Conservation (phyloP, 176 grass and related monocot species). For the Luzula sylvatica region DNA sequence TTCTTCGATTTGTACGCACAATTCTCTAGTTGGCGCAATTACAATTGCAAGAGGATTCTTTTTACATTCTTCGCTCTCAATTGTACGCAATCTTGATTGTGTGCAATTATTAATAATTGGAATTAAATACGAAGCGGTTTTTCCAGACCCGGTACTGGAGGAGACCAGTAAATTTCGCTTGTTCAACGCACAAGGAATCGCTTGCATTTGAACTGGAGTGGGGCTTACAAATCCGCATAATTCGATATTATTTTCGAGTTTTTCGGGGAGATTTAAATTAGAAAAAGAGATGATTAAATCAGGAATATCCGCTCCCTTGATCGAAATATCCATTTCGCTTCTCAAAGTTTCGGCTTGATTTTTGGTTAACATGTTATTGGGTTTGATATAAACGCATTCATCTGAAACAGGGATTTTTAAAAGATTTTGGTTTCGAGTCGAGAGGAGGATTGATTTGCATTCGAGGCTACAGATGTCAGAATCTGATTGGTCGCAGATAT, state of each 20-base stretch:
- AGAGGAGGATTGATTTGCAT: slow-evolving; percentile 71
- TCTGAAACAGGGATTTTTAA: slow-evolving; percentile 33
- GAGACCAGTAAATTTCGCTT: slow-evolving; percentile 80
- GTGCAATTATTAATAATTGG: slow-evolving; percentile 64
- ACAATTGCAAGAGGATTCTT: slow-evolving; percentile 52
- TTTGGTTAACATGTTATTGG: slow-evolving; percentile 32
- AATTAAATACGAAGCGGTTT: slow-evolving; percentile 80
- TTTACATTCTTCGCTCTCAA: slow-evolving; percentile 17
- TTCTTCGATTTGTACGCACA: slow-evolving; percentile 83
- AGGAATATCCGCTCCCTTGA: slow-evolving; percentile 49
- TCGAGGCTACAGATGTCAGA: slow-evolving; percentile 76
- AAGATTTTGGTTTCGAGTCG: slow-evolving; percentile 29
- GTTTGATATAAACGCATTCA: slow-evolving; percentile 63
- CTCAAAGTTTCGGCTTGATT: slow-evolving; percentile 46
- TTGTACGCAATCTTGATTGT: slow-evolving; percentile 9
- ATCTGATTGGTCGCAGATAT: slow-evolving; percentile 76
- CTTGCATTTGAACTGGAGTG: slow-evolving; percentile 90
- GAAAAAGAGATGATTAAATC: slow-evolving; percentile 69
- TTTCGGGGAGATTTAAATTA: slow-evolving; percentile 56
- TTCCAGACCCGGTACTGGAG: slow-evolving; percentile 73
- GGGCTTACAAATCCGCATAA: slow-evolving; percentile 58
- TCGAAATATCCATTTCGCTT: slow-evolving; percentile 64
- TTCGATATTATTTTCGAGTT: slow-evolving; percentile 81
- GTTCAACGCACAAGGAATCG: slow-evolving; percentile 67
- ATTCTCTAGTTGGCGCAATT: slow-evolving; percentile 78